These are phyloP conservation scores for Panus rudis DNA, from an alignment of 768 basidiomycete species.

Conservation along the genomic window DNA sequence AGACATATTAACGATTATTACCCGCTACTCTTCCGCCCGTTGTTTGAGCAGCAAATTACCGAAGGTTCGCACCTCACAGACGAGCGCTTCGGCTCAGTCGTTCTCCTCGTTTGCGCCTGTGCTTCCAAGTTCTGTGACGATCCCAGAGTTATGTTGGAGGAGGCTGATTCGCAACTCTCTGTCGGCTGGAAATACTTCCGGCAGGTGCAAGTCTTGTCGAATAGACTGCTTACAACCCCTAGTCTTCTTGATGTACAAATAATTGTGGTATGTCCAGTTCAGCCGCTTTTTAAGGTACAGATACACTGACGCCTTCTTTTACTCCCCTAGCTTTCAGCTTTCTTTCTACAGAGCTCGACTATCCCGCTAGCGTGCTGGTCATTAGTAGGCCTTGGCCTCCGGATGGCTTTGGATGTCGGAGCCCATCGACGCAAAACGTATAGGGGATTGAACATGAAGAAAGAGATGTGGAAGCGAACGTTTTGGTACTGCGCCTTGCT, in stretches of 20 bases:
- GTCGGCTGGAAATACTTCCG: constrained; percentile 39
- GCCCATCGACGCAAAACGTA: constrained; percentile 65
- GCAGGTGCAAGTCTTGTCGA: constrained; percentile 29
- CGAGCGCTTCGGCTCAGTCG: constrained; percentile 36
- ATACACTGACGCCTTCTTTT: no score
- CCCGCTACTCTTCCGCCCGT: constrained; percentile 36
- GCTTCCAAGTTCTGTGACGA: constrained; percentile 38
- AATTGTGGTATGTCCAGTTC: background rate
- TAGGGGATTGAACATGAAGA: constrained; percentile 40
- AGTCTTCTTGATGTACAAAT: constrained; percentile 9
- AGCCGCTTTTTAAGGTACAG: constrained; percentile 23
- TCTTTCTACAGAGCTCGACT: constrained; percentile 6
- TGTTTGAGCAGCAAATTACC: constrained; percentile 46
- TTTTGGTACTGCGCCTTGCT: constrained; percentile 46
- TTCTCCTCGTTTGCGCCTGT: constrained; percentile 48
- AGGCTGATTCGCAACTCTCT: constrained; percentile 16
- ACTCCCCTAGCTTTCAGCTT: constrained; percentile 7
- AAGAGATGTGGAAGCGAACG: constrained; percentile 72
- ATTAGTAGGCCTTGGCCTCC: constrained; percentile 39
- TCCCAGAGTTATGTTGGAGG: constrained; percentile 27
- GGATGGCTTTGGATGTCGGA: constrained; percentile 54
- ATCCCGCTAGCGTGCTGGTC: constrained; percentile 8
- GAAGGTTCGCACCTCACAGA: constrained; percentile 42
- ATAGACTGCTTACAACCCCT: constrained; percentile 19
- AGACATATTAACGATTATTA: constrained; percentile 24